Evolutionary conservation across 2,329 filamentous ascomycete species (phyloP).

Genomic region (Verticillium longisporum): DNA sequence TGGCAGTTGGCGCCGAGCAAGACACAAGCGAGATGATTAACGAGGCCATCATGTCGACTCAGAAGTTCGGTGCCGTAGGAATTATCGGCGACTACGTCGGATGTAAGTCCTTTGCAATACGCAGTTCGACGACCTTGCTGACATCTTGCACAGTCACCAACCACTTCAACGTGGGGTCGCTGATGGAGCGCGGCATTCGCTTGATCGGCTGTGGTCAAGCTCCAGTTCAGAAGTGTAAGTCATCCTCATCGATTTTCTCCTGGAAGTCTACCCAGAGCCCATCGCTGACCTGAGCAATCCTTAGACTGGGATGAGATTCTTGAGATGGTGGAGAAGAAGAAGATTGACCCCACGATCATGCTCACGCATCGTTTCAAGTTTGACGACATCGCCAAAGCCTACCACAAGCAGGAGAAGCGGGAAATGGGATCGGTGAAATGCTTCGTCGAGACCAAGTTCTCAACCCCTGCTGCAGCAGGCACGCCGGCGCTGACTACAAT

Average conservation of each 20-base stretch:
- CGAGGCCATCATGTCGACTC: constrained; percentile 70
- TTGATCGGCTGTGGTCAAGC: constrained; percentile 62
- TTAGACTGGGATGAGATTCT: constrained; percentile 70
- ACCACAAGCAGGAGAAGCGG: constrained; percentile 52
- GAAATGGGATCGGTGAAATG: constrained; percentile 77
- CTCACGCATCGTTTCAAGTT: constrained; percentile 70
- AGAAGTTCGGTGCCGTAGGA: constrained; percentile 66
- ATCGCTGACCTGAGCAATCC: no score
- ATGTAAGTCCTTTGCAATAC: constrained; percentile 38
- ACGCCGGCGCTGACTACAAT: constrained; percentile 37
- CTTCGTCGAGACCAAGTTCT: constrained; percentile 56
- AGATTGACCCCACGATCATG: constrained; percentile 74
- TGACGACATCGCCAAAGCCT: constrained; percentile 64
- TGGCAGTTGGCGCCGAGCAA: constrained; percentile 63
- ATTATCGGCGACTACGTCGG: constrained; percentile 66
- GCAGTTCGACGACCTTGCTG: no score
- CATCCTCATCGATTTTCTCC: no score
- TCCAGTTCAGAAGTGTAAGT: constrained; percentile 62
- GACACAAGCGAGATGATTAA: constrained; percentile 78
- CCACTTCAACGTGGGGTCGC: constrained; percentile 73
- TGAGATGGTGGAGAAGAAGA: constrained; percentile 55
- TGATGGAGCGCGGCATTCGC: constrained; percentile 80
- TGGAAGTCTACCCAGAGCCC: no score
- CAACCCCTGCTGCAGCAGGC: constrained; percentile 34
- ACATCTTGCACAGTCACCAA: constrained; percentile 30